Conservation (phyloP, 139 green algal species). For the Chlamydomonas schloesseri region DNA sequence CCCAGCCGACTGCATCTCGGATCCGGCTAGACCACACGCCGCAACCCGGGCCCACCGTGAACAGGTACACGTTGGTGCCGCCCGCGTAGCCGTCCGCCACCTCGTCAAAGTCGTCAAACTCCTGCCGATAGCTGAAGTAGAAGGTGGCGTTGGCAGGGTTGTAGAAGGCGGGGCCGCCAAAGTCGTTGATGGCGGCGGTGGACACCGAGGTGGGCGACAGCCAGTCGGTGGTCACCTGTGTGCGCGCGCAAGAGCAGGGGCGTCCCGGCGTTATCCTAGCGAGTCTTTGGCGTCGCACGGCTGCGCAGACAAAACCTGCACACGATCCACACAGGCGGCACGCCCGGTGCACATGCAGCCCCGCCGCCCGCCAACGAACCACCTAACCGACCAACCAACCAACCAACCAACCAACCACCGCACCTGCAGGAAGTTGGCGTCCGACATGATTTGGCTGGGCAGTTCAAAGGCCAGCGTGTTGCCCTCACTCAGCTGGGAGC, state of each 20-base stretch:
- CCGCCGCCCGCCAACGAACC: too few relatives aligned
- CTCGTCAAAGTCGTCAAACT: slow-evolving; percentile 25
- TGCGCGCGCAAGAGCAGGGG: too few relatives aligned
- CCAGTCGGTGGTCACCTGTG: slow-evolving; percentile 32
- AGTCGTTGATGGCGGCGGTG: neutral
- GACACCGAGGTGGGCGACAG: neutral
- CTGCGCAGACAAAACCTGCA: too few relatives aligned
- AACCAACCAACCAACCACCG: neutral
- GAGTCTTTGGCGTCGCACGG: too few relatives aligned
- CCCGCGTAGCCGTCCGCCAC: neutral
- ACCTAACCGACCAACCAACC: too few relatives aligned
- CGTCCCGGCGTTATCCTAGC: too few relatives aligned
- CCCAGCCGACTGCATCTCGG: too few relatives aligned
- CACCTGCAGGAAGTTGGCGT: slow-evolving; percentile 36
- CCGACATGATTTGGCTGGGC: slow-evolving; percentile 14
- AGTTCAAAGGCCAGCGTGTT: slow-evolving; percentile 36
- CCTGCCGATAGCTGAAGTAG: slow-evolving; percentile 5
- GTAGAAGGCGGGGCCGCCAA: slow-evolving; percentile 19
- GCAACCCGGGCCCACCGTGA: too few relatives aligned
- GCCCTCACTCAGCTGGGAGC: neutral
- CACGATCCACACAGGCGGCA: too few relatives aligned
- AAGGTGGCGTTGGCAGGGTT: slow-evolving; percentile 23
- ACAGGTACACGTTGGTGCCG: slow-evolving; percentile 27
- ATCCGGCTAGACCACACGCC: too few relatives aligned
- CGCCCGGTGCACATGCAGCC: too few relatives aligned